phyloP scores from a whole-genome alignment of 805 yeast genomes.

The Teunomyces pallodes region DNA sequence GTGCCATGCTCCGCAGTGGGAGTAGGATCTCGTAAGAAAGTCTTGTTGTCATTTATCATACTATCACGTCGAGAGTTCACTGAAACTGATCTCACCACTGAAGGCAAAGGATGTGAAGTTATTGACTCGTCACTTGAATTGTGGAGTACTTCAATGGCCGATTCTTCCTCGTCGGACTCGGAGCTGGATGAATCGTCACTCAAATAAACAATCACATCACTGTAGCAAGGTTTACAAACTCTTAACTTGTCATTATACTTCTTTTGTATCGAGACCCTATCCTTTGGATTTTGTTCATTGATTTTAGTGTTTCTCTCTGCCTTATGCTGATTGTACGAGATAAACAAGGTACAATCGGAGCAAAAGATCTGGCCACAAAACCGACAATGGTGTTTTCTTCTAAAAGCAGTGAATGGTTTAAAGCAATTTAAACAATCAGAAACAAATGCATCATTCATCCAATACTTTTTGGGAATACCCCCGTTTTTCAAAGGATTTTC shows the following conservation, averaged over 20 bases:
- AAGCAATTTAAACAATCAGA: conserved; percentile 85
- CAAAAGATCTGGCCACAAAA: conserved; percentile 96
- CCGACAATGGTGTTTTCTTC: conserved; percentile 92
- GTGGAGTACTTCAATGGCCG: neutral
- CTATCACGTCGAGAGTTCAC: conserved; percentile 24
- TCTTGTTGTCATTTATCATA: conserved; percentile 12
- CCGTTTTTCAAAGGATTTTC: conserved; percentile 45
- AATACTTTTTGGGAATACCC: conserved; percentile 72
- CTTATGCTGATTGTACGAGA: conserved; percentile 54
- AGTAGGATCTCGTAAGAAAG: conserved; percentile 8
- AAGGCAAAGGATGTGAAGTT: conserved; percentile 24
- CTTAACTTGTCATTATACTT: conserved; percentile 68
- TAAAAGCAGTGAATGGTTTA: conserved; percentile 73
- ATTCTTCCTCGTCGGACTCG: conserved; percentile 15
- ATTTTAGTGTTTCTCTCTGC: conserved; percentile 28
- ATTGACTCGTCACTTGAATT: conserved; percentile 14
- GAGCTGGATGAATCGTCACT: conserved; percentile 60
- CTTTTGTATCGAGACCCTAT: conserved; percentile 26
- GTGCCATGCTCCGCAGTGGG: conserved; percentile 1
- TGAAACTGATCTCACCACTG: conserved; percentile 28
- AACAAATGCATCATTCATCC: conserved; percentile 96
- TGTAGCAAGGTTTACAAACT: conserved; percentile 74
- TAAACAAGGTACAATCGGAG: conserved; percentile 70
- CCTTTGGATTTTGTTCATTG: conserved; percentile 10
- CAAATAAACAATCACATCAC: conserved; percentile 64